Evolutionary conservation across 2,329 filamentous ascomycete species (phyloP), one percentile per base, ranked within the genome.

Genomic region (Chrysosporium keratinophilum): DNA sequence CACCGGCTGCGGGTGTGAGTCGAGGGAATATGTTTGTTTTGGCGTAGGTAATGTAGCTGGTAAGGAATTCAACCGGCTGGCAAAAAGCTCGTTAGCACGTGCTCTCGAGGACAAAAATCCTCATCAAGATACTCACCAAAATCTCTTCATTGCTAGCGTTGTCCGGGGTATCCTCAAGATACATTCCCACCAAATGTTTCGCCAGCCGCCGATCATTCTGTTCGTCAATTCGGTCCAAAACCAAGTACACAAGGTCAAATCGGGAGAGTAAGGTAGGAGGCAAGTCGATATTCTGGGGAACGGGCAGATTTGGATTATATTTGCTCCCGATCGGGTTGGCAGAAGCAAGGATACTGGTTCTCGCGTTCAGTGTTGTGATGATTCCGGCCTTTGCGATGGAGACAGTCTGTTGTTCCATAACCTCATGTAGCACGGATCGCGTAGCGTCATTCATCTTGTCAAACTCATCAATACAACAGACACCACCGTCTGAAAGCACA

Each of bases 281-380:
- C 7, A 98, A 81, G 65, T 98, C 93, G 63, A 98, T 98, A 70
- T 98, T 98, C 64, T 97, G 90, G 2, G 93, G 93, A 12, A 98
- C 93, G 0, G 93, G 90, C 20, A 98, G 74, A 64, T 95, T 91
- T 2, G 88, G 87, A 70, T 98, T 97, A 74, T 98, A 98, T 67
- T 94, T 90, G 73, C 88, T 95, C 63, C 93, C 93, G 60, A 98
- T 97, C 1, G 93, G 93, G 67, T 98, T 98, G 69, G 93, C 93
- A 10, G 91, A 97, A 14, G 93, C 93, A 31, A 98, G 81, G 65
- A 98, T 96, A 59, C 87, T 94, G 1, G 93, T 97, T 65, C 93
- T 80, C 23, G 93, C 93, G 66, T 98, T 98, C 57, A 98, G 76
- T 0, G 93, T 98, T 1, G 84, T 87, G 64, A 87, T 88, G 66